Base-by-base conservation (phyloP, 2,329 filamentous ascomycete species). In the Aureobasidium sp. region DNA sequence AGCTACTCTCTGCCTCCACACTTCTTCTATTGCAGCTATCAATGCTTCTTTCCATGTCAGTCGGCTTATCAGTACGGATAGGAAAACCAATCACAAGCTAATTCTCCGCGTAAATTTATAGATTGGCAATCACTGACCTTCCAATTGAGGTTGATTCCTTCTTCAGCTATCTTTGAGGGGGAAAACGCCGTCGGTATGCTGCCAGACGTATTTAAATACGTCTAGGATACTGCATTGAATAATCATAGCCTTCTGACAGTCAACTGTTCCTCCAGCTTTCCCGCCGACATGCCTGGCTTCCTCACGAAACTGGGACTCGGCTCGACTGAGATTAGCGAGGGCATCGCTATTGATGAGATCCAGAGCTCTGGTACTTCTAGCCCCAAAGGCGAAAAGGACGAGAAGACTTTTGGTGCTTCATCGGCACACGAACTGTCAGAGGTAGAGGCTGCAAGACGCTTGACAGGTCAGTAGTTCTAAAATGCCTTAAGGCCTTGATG, bases 291-390 rank as follows among this genome's bases (percentile, higher is more conserved):
- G 51, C 36, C 51, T 32, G 17, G 51, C 37, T 32, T 55, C 15
- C 51, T 55, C 36, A 55, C n/a, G 17, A 55, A 55, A 39, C 39
- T 55, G 7, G 52, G 52, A 17, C 36, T 55, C 15, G 52, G 52
- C 27, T 55, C 52, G 24, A n/a, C 52, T 32, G 37, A 55, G 39
- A 15, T 43, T 17, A 55, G 36, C 39, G 52, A 55, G 26, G 52
- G 52, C 32, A 20, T 55, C 17, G 52, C 52, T 43, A 17, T 55
- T 9, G 37, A 55, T 24, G 52, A 55, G 12, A 32, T 55, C 13
- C 24, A 55, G 26, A 43, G 52, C 37, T 43, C 52, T 12, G 52
- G 52, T 12, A 15, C 36, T 26, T 55, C 52, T 7, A 55, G 52
- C 26, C 37, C 37, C 3, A 43, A 43, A 37, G 52, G 37, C 9